Conservation (phyloP, 768 basidiomycete species). For the Favolaschia claudopus region DNA sequence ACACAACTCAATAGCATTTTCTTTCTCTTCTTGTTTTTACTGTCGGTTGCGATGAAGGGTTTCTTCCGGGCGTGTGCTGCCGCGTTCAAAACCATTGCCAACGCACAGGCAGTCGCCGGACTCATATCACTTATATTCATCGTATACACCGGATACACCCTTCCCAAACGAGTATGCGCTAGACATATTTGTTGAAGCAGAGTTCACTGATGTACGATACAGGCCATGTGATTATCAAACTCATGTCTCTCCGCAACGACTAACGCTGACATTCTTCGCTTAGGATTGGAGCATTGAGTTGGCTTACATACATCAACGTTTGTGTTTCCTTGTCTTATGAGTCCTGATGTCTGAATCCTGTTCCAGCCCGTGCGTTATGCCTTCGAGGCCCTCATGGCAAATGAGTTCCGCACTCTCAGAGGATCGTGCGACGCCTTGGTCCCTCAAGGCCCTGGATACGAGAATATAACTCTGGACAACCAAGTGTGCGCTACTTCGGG, state of each 20-base stretch:
- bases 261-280: no score
- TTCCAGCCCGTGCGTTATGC: slow-evolving; percentile 70
- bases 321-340: slow-evolving; percentile 18
- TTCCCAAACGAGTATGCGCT: slow-evolving; percentile 48
- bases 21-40: slow-evolving; percentile 53
- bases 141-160: slow-evolving; percentile 62
- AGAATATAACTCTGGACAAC: slow-evolving; percentile 59
- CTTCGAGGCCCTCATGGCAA: slow-evolving; percentile 79
- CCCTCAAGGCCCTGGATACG: slow-evolving; percentile 70
- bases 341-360: slow-evolving; percentile 12
- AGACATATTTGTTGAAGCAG: neutral
- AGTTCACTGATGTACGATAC: neutral
- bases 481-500: slow-evolving; percentile 83
- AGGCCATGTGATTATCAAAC: slow-evolving; percentile 21
- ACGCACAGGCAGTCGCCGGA: slow-evolving; percentile 51
- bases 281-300: slow-evolving; percentile 64
- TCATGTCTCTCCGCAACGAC: no score
- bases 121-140: slow-evolving; percentile 55
- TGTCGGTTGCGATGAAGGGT: slow-evolving; percentile 65
- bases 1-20: slow-evolving; percentile 44
- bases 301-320: slow-evolving; percentile 61
- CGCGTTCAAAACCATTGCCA: slow-evolving; percentile 52
- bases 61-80: slow-evolving; percentile 68
- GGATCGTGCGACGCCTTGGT: slow-evolving; percentile 67
- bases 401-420: slow-evolving; percentile 80